A percentile compares a stretch with the other conserved stretches of the same genome.
phyloP scores from a whole-genome alignment of 768 basidiomycete genomes.

The Pisolithus albus region DNA sequence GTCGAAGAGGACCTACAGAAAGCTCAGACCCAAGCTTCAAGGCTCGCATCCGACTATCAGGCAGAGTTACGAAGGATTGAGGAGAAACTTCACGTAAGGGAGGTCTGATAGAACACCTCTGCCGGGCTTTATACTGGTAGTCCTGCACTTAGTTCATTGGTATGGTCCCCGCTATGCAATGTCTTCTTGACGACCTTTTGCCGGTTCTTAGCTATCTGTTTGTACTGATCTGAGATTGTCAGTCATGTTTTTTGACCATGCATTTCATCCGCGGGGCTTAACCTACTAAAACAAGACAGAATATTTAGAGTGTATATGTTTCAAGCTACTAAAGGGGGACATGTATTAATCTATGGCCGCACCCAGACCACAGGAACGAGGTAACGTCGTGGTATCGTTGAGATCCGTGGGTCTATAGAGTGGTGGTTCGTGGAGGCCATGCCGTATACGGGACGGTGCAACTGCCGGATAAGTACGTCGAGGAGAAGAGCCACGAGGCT shows the following conservation, averaged over 20 bases:
- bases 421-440: too few relatives aligned
- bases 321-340: neutral
- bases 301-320: neutral
- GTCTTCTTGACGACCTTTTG: neutral
- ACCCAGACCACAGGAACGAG: conserved; percentile 10
- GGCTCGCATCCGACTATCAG: conserved; percentile 29
- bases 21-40: conserved; percentile 24
- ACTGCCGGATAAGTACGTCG: neutral
- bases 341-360: neutral
- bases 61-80: conserved; percentile 29
- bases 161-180: conserved; percentile 1
- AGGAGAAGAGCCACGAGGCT: neutral
- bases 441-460: too few relatives aligned
- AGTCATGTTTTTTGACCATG: neutral
- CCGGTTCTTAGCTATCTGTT: neutral
- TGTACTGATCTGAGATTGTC: conserved; percentile 3
- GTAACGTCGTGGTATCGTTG: conserved; percentile 18
- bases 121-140: neutral
- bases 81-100: conserved; percentile 26
- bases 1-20: conserved; percentile 24
- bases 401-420: too few relatives aligned
- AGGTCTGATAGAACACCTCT: conserved; percentile 12
- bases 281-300: neutral
- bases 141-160: neutral
- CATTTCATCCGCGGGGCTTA: neutral